Evolutionary conservation across 306 rosid species (phyloP).

Genomic region (barrel medic (Medicago truncatula)): MtrunA17r5.0-ANR NC_053045.1:54375501-54376000

Average conservation of each 20-base stretch:
- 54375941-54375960: constrained; percentile 40
- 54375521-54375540: too few relatives aligned
- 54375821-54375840: not conserved
- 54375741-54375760: too few relatives aligned
- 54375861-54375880: not conserved
- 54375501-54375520: too few relatives aligned
- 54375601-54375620: too few relatives aligned
- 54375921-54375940: constrained; percentile 39
- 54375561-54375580: too few relatives aligned
- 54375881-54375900: not conserved
- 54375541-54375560: too few relatives aligned
- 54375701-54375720: not conserved
- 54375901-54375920: not conserved
- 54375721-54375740: not conserved
- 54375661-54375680: too few relatives aligned
- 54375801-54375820: not conserved
- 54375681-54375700: too few relatives aligned
- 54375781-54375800: not conserved
- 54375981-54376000: not conserved
- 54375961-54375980: not conserved
- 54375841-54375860: not conserved
- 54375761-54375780: too few relatives aligned
- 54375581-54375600: too few relatives aligned
- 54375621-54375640: too few relatives aligned
- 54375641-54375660: too few relatives aligned